Conservation (phyloP, 805 yeast species). For the Vanderwaltozyma polyspora region DNA sequence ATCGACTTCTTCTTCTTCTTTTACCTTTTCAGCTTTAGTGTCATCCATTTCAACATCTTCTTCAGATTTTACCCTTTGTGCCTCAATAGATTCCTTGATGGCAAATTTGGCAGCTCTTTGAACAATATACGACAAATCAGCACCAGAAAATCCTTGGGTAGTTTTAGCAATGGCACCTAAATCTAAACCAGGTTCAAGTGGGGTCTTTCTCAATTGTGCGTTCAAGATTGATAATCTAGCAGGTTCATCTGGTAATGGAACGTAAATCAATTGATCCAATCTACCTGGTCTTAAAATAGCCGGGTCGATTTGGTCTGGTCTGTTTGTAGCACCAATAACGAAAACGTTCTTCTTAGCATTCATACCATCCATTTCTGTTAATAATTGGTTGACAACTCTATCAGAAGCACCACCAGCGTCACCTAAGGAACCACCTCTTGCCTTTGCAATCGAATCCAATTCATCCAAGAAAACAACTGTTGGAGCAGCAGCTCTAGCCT, state of each 20-base stretch:
- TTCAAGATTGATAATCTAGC: conserved; percentile 86
- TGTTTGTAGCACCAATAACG: conserved; percentile 96
- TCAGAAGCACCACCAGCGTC: conserved; percentile 99
- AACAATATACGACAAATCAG: conserved; percentile 90
- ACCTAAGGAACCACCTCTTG: conserved; percentile 89
- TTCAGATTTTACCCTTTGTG: conserved; percentile 38
- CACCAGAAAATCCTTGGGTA: conserved; percentile 96
- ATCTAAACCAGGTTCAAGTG: conserved; percentile 92
- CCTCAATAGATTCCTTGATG: conserved; percentile 92
- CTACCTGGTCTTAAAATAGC: conserved; percentile 98
- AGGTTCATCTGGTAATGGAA: conserved; percentile 91
- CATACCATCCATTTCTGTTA: conserved; percentile 99
- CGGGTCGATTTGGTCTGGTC: conserved; percentile 99
- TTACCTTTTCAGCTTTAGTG: conserved; percentile 31
- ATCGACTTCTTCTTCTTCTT: conserved; percentile 65
- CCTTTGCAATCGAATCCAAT: conserved; percentile 94
- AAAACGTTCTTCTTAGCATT: conserved; percentile 97
- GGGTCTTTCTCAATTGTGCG: conserved; percentile 96
- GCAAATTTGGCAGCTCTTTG: conserved; percentile 98
- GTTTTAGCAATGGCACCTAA: conserved; percentile 78
- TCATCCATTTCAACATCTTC: conserved; percentile 33
- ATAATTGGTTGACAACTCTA: conserved; percentile 91
- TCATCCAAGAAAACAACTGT: conserved; percentile 97
- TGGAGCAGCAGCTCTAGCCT: conserved; percentile 99
- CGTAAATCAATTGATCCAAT: conserved; percentile 94